Evolutionary conservation across 257 asterid genomes (phyloP), one percentile per base, ranked within the genome.

Genomic region (Jacaranda copaia): DNA sequence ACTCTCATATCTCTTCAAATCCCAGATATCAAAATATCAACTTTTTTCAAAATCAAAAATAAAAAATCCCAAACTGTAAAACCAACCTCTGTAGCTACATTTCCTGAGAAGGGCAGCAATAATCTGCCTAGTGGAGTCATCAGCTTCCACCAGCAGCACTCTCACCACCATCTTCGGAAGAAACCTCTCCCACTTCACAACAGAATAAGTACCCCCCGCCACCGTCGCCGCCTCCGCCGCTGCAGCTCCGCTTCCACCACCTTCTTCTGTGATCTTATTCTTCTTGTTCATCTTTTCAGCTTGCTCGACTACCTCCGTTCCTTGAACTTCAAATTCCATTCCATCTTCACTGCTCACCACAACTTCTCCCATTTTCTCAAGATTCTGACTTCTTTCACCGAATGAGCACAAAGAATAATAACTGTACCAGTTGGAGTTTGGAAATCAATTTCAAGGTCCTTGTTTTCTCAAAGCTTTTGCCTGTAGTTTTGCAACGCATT

Each of bases 121-220:
- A 83, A 96, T 93, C 84, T 96, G 98, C 83, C 98, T 73, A 6
- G 99, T 96, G 5, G 99, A 96, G 78, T 91, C 99, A 79, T 96
- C 99, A 36, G 97, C 86, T 84, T 96, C 99, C 1, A 96, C 98
- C 53, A 96, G 75, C 80, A 96, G 86, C 64, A 96, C 97, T 72
- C 97, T 89, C 62, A 96, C 79, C 76, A 69, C 89, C 96, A 81
- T 88, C 59, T 87, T 87, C 0, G 98, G 98, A 25, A 94, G 92
- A 83, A 94, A 92, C 82, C 87, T 88, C 77, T 88, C 98, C 98
- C 97, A 94, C 77, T 82, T 77, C 81, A 91, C 94, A 0, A 60
- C 48, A 36, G 74, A 43, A 45, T 74, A 56, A 58, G 66, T 36
- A 4, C 16, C 84, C 18, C 72, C 84, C 39, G 48, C 83, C n/a